Evolutionary conservation across 2,329 filamentous ascomycete genomes (phyloP), one percentile per base, ranked within the genome.

Genomic region (Cladosporium austrohemisphaericum): DNA sequence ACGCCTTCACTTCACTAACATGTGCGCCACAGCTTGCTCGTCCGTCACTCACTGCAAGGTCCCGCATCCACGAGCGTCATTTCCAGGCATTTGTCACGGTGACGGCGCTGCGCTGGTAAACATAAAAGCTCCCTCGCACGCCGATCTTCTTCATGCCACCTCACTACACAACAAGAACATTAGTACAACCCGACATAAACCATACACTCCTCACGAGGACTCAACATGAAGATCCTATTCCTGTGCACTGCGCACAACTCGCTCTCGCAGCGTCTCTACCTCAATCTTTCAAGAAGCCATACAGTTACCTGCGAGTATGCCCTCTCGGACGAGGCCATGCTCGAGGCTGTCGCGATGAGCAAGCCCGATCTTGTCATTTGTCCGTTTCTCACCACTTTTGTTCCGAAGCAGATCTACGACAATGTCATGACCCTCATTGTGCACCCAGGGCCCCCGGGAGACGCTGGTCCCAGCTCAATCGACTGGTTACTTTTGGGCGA

Each of bases 201-300:
- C 25, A 26, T 26, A 6, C 25, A 6, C 25, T 26, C 25, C 6
- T 14, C n/a, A n/a, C n/a, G n/a, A n/a, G n/a, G n/a, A n/a, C 19
- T 18, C 31, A 55, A 20, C 7, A 69, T 71, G 66, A 66, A 65
- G 57, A 69, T 72, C 33, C 67, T 72, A 45, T 71, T 72, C 51
- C 60, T 72, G n/a, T 72, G 70, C 54, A 72, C 70, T 4, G 70
- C 70, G n/a, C 68, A 72, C 59, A 72, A 72, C 50, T 72, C 70
- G 8, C 60, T 72, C 5, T 72, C 70, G 5, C 70, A 72, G 53
- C 62, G 66, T 18, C 59, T 71, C 7, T 68, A 64, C 49, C 60
- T 72, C 16, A 63, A 60, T 4, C 55, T 72, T 14, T 65, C 65
- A 2, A 54, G 60, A 28, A 58, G 60, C 7, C 69, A 72, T 50